Percentiles rank a stretch among this genome's conserved stretches.
phyloP scores from a whole-genome alignment of 2,329 filamentous ascomycete genomes.

The Colletotrichum eremochloae region DNA sequence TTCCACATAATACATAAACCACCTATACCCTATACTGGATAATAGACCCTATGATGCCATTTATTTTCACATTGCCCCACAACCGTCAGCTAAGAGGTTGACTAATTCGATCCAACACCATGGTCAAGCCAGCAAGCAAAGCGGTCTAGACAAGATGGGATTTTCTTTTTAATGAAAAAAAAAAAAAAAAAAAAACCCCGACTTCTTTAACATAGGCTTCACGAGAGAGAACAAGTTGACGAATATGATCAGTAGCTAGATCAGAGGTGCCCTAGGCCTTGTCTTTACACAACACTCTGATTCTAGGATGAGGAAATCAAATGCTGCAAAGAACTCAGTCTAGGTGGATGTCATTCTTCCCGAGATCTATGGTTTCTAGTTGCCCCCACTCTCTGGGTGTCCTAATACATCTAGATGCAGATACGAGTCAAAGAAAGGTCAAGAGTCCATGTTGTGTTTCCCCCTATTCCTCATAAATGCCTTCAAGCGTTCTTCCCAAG shows the following conservation, averaged over 20 bases:
- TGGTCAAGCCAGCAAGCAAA: not conserved
- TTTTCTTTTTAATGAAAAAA: no score
- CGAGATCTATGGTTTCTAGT: not conserved
- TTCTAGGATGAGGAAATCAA: not conserved
- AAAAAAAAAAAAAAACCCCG: no score
- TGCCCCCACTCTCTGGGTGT: not conserved
- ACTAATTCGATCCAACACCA: not conserved
- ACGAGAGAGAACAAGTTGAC: not conserved
- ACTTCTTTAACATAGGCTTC: no score
- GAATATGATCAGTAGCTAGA: not conserved
- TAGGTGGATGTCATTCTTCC: not conserved
- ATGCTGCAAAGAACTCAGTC: not conserved
- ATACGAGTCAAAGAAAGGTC: not conserved
- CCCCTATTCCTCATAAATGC: not conserved
- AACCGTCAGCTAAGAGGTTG: not conserved
- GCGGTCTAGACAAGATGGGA: not conserved
- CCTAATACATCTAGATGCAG: not conserved
- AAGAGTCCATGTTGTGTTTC: not conserved
- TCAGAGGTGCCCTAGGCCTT: not conserved
- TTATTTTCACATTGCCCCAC: not conserved
- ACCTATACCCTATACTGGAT: not conserved
- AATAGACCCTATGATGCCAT: not conserved
- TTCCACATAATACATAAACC: not conserved
- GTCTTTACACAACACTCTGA: not conserved
- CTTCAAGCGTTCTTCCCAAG: not conserved